Base-by-base conservation (phyloP, 306 rosid genomes). In the Gastrolobium villosum region DNA sequence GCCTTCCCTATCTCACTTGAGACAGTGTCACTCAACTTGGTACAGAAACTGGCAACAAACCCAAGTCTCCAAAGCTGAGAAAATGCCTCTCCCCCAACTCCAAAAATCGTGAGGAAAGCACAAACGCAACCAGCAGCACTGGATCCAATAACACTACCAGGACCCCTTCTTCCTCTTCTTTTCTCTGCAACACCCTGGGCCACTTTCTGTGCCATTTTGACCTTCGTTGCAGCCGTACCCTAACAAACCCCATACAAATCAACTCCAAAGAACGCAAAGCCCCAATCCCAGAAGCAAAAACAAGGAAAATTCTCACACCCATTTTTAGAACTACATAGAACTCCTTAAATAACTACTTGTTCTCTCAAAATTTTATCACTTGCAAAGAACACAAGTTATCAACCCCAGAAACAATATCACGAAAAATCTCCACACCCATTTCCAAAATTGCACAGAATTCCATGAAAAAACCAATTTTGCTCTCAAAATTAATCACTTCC, bases 1-100 rank as follows among this genome's bases (percentile, higher is more conserved):
- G 98, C 99, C 85, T 96, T 96, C 70, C 99, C 99, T 15, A 96
- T 91, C 86, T 96, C 98, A 75, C 99, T 96, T n/a, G 99, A 90
- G 77, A 93, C 93, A 8, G 99, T 96, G 79, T 96, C 99, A 52
- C 90, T 91, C 90, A 93, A 79, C 88, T 96, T 96, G n/a, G 98
- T 93, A 69, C 97, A 96, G 77, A 96, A 96, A 82, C 99, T 93
- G 75, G 99, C 93, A 77, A 91, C 96, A 81, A 96, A 96, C 7
- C 98, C 99, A 28, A 96, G 94, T 49, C 80, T 89, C 97, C 97
- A 96, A 37, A 96, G 90, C 80, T 65, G 89, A 32, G 84, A 52
- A 80, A 81, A 90, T 8, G 93, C 86, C 46, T 72, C 73, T 44
- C 98, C 99, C 68, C 99, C 97, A 36, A 84, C 87, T 70, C 83